Evolutionary conservation across 1,284 basidiomycete genomes (phyloP), one percentile per base, ranked within the genome.

Genomic region (Moesziomyces sp.): DNA sequence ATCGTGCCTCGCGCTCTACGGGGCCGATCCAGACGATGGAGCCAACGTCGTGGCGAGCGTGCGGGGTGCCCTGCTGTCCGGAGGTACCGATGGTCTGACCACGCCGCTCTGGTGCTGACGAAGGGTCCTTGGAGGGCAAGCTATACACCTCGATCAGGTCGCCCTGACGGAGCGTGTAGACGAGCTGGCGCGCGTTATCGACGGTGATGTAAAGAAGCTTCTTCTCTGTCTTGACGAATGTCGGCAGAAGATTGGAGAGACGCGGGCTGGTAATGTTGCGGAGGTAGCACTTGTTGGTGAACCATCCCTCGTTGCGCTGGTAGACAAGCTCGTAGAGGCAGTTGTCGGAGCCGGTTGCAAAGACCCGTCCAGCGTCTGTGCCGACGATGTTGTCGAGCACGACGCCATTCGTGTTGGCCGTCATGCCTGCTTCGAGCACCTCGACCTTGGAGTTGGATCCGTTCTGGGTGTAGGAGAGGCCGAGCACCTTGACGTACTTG

Each of bases 271-370:
- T 84, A 51, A 84, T 91, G 79, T 96, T 95, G 81, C 92, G 88
- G 58, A 96, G 86, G 77, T 92, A 90, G 52, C 85, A 80, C 72
- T 86, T 80, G 80, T 93, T 93, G 58, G 90, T 92, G 86, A 97
- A 96, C 94, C 94, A 97, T 1, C 92, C 92, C 81, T 95, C 92
- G 73, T 89, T 91, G 69, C 92, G 90, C 80, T 94, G 92, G 85
- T 99, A 99, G 80, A 93, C 91, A 51, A 99, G 86, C 85, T 98
- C 97, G 84, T 97, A 97, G 45, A 98, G 85, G 81, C 91, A 91
- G 21, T 93, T 93, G 84, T 97, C 94, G 18, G 88, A 88, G 13
- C 94, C 94, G 57, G 88, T 69, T 89, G 95, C 92, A 85, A 99
- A 97, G 75, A 98, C 92, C 53, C 95, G 88, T 24, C 96, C 97